phyloP scores from a whole-genome alignment of 176 grass and related monocot species.

The Elymus sibiricus region DNA sequence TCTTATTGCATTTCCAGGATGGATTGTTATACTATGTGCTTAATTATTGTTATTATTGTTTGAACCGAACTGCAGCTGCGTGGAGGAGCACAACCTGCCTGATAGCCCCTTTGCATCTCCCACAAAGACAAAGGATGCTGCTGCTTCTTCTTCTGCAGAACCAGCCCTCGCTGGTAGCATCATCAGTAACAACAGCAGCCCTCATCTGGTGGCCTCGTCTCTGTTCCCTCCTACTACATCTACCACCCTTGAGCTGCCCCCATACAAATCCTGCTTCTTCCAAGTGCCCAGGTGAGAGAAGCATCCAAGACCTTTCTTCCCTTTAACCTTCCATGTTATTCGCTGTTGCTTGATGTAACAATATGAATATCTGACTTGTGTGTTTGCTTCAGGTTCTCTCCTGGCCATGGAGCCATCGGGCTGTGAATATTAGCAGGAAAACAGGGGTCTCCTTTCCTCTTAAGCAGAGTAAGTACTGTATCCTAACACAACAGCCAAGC shows the following conservation, averaged over 20 bases:
- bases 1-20: conserved; percentile 11
- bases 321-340: neutral
- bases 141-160: conserved; percentile 3
- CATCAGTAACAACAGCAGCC: neutral
- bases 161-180: neutral
- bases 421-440: conserved; percentile 61
- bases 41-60: conserved; percentile 11
- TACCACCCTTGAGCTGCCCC: conserved; percentile 53
- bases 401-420: conserved; percentile 72
- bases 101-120: conserved; percentile 78
- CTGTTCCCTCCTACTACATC: conserved; percentile 51
- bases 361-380: neutral
- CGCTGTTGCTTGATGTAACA: neutral
- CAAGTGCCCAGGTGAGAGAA: conserved; percentile 76
- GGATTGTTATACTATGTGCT: neutral
- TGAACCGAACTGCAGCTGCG: conserved; percentile 38
- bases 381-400: conserved; percentile 47
- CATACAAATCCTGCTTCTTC: conserved; percentile 77
- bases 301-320: neutral
- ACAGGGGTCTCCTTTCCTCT: conserved; percentile 26
- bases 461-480: conserved; percentile 38
- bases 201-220: conserved; percentile 45
- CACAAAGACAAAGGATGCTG: conserved; percentile 38
- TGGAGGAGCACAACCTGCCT: conserved; percentile 85
- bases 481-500: neutral